phyloP scores from a whole-genome alignment of 768 basidiomycete species.

The Psilocybe cubensis region DNA sequence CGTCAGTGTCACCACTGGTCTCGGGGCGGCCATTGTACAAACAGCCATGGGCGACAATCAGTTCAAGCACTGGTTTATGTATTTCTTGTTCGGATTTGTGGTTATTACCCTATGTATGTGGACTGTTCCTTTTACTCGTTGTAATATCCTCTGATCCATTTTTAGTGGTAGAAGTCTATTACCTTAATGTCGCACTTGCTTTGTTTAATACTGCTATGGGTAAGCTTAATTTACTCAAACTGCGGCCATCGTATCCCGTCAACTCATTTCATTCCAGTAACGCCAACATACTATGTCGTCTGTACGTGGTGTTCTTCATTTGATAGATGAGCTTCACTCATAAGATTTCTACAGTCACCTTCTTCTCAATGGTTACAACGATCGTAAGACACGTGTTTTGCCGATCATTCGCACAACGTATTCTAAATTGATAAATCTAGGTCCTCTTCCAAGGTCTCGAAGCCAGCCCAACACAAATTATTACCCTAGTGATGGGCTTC shows the following conservation, averaged over 20 bases:
- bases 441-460: slow-evolving; percentile 91
- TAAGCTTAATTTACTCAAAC: slow-evolving; percentile 29
- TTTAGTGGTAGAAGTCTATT: slow-evolving; percentile 89
- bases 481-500: slow-evolving; percentile 93
- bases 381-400: slow-evolving; percentile 50
- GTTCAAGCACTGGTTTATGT: slow-evolving; percentile 93
- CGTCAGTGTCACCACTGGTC: slow-evolving; percentile 92
- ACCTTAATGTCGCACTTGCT: slow-evolving; percentile 94
- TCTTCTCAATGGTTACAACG: slow-evolving; percentile 83
- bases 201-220: slow-evolving; percentile 93
- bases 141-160: slow-evolving; percentile 4
- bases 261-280: slow-evolving; percentile 51
- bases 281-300: slow-evolving; percentile 86
- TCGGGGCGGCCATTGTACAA: slow-evolving; percentile 90
- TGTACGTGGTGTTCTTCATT: slow-evolving; percentile 47
- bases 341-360: slow-evolving; percentile 58
- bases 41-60: slow-evolving; percentile 78
- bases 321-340: slow-evolving; percentile 14
- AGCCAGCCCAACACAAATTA: slow-evolving; percentile 74
- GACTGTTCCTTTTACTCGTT: slow-evolving; percentile 20
- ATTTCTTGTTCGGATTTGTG: slow-evolving; percentile 85
- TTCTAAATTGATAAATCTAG: slow-evolving; percentile 31
- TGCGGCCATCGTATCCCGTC: too few species aligned
- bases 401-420: background rate
- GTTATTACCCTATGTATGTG: slow-evolving; percentile 75